Conservation (phyloP, 345 rosid species). For the Murraya koenigii region DNA sequence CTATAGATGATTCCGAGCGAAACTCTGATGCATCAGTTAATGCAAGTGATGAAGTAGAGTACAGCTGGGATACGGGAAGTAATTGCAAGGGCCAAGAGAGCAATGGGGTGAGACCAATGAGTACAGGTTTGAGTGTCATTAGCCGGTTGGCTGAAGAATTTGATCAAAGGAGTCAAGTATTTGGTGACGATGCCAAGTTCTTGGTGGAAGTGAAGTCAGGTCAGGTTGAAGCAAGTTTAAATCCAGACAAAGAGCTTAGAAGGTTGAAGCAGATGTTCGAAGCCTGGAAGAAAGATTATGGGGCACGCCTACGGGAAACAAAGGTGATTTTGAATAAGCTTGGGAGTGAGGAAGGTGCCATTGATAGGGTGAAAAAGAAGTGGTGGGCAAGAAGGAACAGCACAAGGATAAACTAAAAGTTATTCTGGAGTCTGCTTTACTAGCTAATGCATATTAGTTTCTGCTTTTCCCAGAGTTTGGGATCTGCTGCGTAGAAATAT, state of each 20-base stretch:
- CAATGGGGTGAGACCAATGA: constrained; percentile 78
- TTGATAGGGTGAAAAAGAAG: constrained; percentile 72
- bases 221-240: constrained; percentile 89
- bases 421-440: constrained; percentile 6
- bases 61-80: constrained; percentile 61
- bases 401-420: constrained; percentile 41
- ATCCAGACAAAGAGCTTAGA: constrained; percentile 82
- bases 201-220: constrained; percentile 97
- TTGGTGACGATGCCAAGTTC: constrained; percentile 94
- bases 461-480: neutral
- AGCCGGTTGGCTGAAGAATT: constrained; percentile 91
- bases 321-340: constrained; percentile 84
- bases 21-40: constrained; percentile 90
- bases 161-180: constrained; percentile 94
- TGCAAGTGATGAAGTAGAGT: constrained; percentile 66
- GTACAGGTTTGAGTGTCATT: constrained; percentile 81
- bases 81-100: constrained; percentile 56
- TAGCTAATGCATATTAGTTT: neutral
- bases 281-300: constrained; percentile 96
- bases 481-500: constrained; percentile 7
- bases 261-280: constrained; percentile 96
- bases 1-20: constrained; percentile 77
- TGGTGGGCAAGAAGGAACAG: constrained; percentile 99
- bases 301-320: constrained; percentile 75
- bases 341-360: constrained; percentile 72